Percentiles rank a stretch among this genome's conserved stretches.
Conservation (phyloP, 192 early-diverging fungal genomes). For the Backusella tuberculispora region DNA sequence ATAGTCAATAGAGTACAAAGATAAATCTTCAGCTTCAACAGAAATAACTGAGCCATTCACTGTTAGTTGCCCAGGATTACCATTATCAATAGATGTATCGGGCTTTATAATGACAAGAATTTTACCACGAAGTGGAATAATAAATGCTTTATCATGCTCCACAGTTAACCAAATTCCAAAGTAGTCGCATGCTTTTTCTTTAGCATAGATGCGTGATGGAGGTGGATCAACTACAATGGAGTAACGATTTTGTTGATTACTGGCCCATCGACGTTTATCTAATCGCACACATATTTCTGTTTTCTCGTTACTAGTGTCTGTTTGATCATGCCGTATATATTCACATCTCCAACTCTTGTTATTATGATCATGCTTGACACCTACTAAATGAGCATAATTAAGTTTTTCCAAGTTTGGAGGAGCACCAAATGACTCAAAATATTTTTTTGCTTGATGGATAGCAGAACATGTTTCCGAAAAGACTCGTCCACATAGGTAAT, state of each 20-base stretch:
- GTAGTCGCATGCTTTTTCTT: slow-evolving; percentile 41
- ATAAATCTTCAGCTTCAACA: slow-evolving; percentile 27
- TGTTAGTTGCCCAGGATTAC: slow-evolving; percentile 5
- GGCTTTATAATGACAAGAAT: slow-evolving; percentile 49
- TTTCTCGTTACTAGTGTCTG: background rate
- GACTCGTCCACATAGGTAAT: background rate
- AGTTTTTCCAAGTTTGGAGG: slow-evolving; percentile 33
- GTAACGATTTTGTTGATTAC: slow-evolving; percentile 32
- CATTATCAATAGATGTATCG: background rate
- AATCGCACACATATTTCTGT: slow-evolving; percentile 37
- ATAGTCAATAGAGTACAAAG: background rate
- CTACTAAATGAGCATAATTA: slow-evolving; percentile 14
- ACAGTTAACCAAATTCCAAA: slow-evolving; percentile 48
- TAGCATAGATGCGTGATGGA: slow-evolving; percentile 43
- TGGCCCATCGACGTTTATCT: slow-evolving; percentile 41
- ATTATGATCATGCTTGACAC: slow-evolving; percentile 27
- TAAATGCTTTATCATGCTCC: slow-evolving; percentile 46
- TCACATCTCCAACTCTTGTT: slow-evolving; percentile 39
- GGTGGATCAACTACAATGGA: slow-evolving; percentile 54
- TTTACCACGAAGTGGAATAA: slow-evolving; percentile 49
- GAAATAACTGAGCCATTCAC: slow-evolving; percentile 40
- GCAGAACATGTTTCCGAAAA: background rate
- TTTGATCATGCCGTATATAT: slow-evolving; percentile 20
- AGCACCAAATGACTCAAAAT: slow-evolving; percentile 26
- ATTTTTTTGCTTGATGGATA: slow-evolving; percentile 10